Conservation (phyloP, 2,329 filamentous ascomycete genomes). For the Beauveria rudraprayagi region DNA sequence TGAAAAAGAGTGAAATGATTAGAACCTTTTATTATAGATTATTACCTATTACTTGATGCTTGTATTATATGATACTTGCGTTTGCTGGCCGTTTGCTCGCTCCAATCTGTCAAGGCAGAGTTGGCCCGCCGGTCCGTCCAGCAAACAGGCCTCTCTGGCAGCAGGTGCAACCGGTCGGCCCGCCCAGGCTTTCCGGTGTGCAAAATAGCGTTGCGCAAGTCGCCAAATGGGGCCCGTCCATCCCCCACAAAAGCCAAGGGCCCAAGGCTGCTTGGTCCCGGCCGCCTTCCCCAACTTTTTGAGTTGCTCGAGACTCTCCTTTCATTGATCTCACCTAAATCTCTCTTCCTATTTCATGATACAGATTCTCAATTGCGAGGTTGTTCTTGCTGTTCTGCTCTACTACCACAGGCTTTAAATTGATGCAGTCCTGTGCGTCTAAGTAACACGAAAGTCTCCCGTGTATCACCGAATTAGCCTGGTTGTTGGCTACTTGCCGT, state of each 20-base stretch:
- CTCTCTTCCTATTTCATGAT: not conserved
- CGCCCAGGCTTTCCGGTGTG: slow-evolving; percentile 7
- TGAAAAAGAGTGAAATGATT: too few relatives aligned
- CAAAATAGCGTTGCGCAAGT: not conserved
- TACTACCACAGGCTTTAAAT: not conserved
- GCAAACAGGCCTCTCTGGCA: not conserved
- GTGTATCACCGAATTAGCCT: not conserved
- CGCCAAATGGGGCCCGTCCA: not conserved
- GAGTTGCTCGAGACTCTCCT: not conserved
- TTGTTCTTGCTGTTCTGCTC: not conserved
- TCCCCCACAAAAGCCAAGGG: not conserved
- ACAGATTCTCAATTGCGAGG: not conserved
- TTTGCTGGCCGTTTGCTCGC: not conserved
- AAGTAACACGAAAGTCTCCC: not conserved
- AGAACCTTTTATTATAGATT: too few relatives aligned
- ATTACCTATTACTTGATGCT: too few relatives aligned
- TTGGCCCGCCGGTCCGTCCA: slow-evolving; percentile 9
- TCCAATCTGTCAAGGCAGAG: not conserved
- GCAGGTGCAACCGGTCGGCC: not conserved
- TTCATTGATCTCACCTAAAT: not conserved
- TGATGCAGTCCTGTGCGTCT: not conserved
- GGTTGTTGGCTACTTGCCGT: not conserved
- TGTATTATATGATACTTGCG: not conserved
- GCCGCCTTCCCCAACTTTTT: slow-evolving; percentile 1
- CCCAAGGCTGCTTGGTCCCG: not conserved